Percentiles rank a stretch among this genome's conserved stretches.
These are phyloP conservation scores for Helotiales sp. DNA, from an alignment of 2,329 filamentous ascomycete genomes.

Conservation along the genomic window DNA sequence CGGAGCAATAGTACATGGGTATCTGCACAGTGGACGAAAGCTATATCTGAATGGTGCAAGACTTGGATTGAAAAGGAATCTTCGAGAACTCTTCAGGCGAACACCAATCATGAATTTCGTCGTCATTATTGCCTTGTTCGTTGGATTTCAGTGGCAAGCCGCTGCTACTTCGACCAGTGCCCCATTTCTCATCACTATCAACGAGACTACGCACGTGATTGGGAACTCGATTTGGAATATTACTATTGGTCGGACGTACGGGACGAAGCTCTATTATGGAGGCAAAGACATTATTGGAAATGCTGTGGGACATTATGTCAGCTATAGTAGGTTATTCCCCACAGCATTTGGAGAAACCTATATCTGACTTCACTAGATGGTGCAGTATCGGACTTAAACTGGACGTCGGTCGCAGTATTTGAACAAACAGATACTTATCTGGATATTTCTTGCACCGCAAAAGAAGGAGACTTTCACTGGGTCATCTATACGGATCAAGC, in stretches of 20 bases:
- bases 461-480: constrained; percentile 52
- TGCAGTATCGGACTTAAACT: constrained; percentile 47
- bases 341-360: background rate
- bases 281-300: constrained; percentile 19
- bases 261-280: constrained; percentile 23
- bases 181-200: constrained; percentile 6
- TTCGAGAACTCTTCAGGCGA: background rate
- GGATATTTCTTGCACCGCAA: constrained; percentile 48
- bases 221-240: constrained; percentile 27
- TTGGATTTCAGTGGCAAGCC: background rate
- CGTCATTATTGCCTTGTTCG: background rate
- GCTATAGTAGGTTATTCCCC: constrained; percentile 9
- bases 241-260: constrained; percentile 21
- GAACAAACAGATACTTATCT: constrained; percentile 40
- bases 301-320: constrained; percentile 20
- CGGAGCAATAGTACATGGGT: background rate
- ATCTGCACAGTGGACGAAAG: too few relatives aligned
- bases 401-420: constrained; percentile 46
- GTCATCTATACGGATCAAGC: constrained; percentile 48
- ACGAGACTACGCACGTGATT: constrained; percentile 6
- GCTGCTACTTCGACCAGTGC: background rate
- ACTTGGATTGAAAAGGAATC: background rate
- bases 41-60: background rate
- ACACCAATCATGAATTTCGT: background rate
- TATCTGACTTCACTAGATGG: constrained; percentile 34